Conservation (phyloP, 176 grass and related monocot species). For the Coix lacrymajobi region DNA sequence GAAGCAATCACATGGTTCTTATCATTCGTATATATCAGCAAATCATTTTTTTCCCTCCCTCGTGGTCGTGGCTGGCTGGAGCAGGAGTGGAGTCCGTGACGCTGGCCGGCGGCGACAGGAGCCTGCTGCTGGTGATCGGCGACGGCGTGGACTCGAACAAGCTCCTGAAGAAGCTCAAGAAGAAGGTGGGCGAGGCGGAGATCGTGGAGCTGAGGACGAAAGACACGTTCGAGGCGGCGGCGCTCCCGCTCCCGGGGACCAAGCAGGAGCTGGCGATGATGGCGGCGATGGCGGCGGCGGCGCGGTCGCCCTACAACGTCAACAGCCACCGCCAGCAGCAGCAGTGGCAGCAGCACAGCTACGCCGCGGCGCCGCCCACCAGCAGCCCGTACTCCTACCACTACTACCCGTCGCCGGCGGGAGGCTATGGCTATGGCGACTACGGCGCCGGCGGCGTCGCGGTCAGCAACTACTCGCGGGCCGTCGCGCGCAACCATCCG, state of each 20-base stretch:
- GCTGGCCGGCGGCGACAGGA: slow-evolving; percentile 35
- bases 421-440: neutral
- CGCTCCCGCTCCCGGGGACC: neutral
- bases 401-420: slow-evolving; percentile 34
- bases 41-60: neutral
- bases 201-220: slow-evolving; percentile 48
- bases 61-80: neutral
- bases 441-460: neutral
- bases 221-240: slow-evolving; percentile 26
- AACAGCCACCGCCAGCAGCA: neutral
- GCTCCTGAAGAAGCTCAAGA: slow-evolving; percentile 40
- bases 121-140: slow-evolving; percentile 54
- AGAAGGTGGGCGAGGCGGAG: slow-evolving; percentile 32
- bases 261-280: neutral
- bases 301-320: slow-evolving; percentile 22
- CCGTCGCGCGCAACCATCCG: slow-evolving; percentile 38
- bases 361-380: neutral
- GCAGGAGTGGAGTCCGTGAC: slow-evolving; percentile 50
- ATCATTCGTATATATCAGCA: neutral
- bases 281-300: neutral
- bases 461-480: slow-evolving; percentile 37
- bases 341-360: slow-evolving; percentile 16
- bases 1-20: neutral
- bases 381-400: slow-evolving; percentile 23
- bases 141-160: slow-evolving; percentile 41